These are phyloP conservation scores for Fonsecaea multimorphosa DNA, from an alignment of 2,329 filamentous ascomycete genomes.

Conservation along the genomic window DNA sequence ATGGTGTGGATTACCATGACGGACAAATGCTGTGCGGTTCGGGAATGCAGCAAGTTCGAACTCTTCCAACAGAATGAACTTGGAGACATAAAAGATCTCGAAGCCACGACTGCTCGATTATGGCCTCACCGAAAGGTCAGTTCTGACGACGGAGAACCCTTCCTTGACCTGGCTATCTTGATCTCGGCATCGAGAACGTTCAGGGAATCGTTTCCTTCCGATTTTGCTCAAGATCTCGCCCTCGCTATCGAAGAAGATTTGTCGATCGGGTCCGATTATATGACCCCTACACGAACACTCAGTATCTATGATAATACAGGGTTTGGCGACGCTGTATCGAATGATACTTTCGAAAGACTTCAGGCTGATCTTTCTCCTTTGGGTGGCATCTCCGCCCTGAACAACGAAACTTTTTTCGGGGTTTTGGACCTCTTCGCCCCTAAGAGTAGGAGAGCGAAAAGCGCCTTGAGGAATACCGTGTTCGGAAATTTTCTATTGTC, in stretches of 20 bases:
- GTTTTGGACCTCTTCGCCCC: conserved; percentile 57
- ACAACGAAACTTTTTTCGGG: conserved; percentile 59
- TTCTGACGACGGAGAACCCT: conserved; percentile 57
- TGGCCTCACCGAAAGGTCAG: conserved; percentile 53
- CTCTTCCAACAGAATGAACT: conserved; percentile 72
- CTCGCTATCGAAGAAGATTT: conserved; percentile 73
- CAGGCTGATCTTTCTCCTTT: conserved; percentile 71
- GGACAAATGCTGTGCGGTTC: conserved; percentile 78
- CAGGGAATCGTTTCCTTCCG: conserved; percentile 71
- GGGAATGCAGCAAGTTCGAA: conserved; percentile 80
- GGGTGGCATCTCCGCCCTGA: conserved; percentile 56
- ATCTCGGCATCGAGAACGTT: conserved; percentile 74
- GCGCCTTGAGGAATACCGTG: conserved; percentile 30
- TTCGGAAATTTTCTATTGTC: conserved; percentile 58
- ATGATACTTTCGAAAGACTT: conserved; percentile 78
- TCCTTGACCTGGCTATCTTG: conserved; percentile 64
- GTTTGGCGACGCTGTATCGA: conserved; percentile 78
- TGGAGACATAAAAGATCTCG: conserved; percentile 46
- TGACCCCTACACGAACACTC: conserved; percentile 75
- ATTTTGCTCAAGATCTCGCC: conserved; percentile 70
- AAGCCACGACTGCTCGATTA: conserved; percentile 42
- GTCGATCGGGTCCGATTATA: conserved; percentile 72
- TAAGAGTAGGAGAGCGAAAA: conserved; percentile 40
- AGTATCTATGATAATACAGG: conserved; percentile 78
- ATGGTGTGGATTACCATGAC: conserved; percentile 85